Percentiles rank a stretch among this genome's conserved stretches.
Evolutionary conservation across 2,329 filamentous ascomycete genomes (phyloP).

Genomic region (Botrytis pseudocinerea): DNA sequence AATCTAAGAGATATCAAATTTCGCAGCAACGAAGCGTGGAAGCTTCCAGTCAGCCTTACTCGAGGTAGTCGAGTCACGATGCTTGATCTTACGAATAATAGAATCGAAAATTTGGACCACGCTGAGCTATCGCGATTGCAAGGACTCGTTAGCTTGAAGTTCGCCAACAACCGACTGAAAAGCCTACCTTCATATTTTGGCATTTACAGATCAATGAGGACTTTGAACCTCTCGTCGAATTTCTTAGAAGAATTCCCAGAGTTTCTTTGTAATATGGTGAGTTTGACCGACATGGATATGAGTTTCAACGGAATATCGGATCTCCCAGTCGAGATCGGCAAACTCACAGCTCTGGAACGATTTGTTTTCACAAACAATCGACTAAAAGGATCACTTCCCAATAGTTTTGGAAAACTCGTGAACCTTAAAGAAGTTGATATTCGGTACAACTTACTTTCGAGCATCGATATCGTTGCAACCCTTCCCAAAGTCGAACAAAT

Average conservation of each 20-base stretch:
- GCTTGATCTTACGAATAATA: slow-evolving; percentile 93
- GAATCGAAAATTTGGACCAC: slow-evolving; percentile 81
- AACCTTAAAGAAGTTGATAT: slow-evolving; percentile 90
- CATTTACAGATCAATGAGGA: slow-evolving; percentile 75
- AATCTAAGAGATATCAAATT: slow-evolving; percentile 94
- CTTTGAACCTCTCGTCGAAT: slow-evolving; percentile 91
- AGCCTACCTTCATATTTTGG: slow-evolving; percentile 80
- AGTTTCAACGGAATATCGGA: slow-evolving; percentile 90
- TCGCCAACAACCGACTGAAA: slow-evolving; percentile 89
- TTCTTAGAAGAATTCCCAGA: slow-evolving; percentile 81
- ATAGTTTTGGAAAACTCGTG: slow-evolving; percentile 68
- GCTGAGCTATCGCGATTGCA: slow-evolving; percentile 75
- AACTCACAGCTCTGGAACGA: slow-evolving; percentile 77
- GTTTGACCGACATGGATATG: slow-evolving; percentile 87
- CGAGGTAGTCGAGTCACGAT: slow-evolving; percentile 80
- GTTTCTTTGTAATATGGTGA: slow-evolving; percentile 79
- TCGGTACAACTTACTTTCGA: slow-evolving; percentile 86
- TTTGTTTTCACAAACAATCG: slow-evolving; percentile 96
- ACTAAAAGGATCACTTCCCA: slow-evolving; percentile 72
- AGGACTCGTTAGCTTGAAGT: slow-evolving; percentile 81
- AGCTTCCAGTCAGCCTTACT: slow-evolving; percentile 79
- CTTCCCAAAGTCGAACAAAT: slow-evolving; percentile 86
- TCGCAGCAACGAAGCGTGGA: slow-evolving; percentile 88
- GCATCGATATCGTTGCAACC: slow-evolving; percentile 82
- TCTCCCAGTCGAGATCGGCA: slow-evolving; percentile 76